These are phyloP conservation scores for Termitomyces eurrhizus DNA, from an alignment of 768 basidiomycete species.

Conservation along the genomic window DNA sequence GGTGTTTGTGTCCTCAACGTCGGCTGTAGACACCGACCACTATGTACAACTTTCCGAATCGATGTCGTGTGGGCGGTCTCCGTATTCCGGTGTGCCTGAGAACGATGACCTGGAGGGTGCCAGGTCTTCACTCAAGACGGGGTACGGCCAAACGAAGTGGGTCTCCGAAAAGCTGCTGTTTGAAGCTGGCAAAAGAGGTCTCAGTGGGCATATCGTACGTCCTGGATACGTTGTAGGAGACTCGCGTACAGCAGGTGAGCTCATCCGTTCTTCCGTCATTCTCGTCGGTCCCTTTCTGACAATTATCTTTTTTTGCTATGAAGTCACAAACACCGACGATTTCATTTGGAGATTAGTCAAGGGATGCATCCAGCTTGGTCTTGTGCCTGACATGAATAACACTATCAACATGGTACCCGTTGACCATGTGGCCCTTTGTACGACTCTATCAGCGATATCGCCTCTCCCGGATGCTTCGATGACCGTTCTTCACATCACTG, in stretches of 20 bases:
- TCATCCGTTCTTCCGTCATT: background rate
- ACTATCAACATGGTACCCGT: slow-evolving; percentile 98
- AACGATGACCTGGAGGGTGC: slow-evolving; percentile 87
- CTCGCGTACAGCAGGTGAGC: slow-evolving; percentile 77
- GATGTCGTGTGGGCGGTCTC: slow-evolving; percentile 34
- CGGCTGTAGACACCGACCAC: slow-evolving; percentile 88
- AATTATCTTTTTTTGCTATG: background rate
- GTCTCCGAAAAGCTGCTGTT: slow-evolving; percentile 93
- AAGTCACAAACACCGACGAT: slow-evolving; percentile 98
- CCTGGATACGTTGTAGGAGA: slow-evolving; percentile 98
- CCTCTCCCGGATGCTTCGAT: slow-evolving; percentile 44
- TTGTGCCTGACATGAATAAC: slow-evolving; percentile 97
- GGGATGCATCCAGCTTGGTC: slow-evolving; percentile 96
- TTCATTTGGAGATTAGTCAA: slow-evolving; percentile 98
- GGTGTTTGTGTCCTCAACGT: slow-evolving; percentile 93
- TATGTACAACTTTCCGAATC: slow-evolving; percentile 87
- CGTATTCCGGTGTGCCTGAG: slow-evolving; percentile 75
- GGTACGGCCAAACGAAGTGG: slow-evolving; percentile 99
- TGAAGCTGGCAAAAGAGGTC: slow-evolving; percentile 84
- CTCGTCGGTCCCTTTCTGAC: slow-evolving; percentile 4
- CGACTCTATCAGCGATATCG: slow-evolving; percentile 66
- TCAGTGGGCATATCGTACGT: slow-evolving; percentile 82
- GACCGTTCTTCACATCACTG: slow-evolving; percentile 80
- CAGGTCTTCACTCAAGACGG: slow-evolving; percentile 68
- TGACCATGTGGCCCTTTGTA: slow-evolving; percentile 88